A percentile compares a stretch with the other conserved stretches of the same genome.
Conservation (phyloP, 2,329 filamentous ascomycete species). For the Colletotrichum lini region DNA sequence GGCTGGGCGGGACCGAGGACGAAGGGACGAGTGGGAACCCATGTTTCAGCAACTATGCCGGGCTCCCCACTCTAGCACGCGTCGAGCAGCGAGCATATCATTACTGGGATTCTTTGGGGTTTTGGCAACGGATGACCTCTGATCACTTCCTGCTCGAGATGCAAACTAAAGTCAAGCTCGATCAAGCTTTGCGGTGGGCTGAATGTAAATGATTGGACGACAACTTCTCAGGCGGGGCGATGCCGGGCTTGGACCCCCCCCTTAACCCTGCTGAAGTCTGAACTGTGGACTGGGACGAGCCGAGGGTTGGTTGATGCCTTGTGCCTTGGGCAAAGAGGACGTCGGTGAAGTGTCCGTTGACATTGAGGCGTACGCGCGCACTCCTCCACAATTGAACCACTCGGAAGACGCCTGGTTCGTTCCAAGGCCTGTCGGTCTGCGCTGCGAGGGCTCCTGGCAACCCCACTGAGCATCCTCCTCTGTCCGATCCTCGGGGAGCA, state of each 20-base stretch:
- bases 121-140: constrained; percentile 18
- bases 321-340: constrained; percentile 9
- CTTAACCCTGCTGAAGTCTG: constrained; percentile 18
- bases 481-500: constrained; percentile 18
- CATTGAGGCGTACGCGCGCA: neutral
- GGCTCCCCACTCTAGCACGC: constrained; percentile 35
- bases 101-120: constrained; percentile 7
- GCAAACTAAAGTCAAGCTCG: constrained; percentile 37
- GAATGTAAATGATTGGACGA: constrained; percentile 33
- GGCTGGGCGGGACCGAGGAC: constrained; percentile 18
- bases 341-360: constrained; percentile 15
- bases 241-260: neutral
- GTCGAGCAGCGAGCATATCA: constrained; percentile 26
- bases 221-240: neutral
- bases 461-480: neutral
- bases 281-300: constrained; percentile 17
- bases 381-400: constrained; percentile 4
- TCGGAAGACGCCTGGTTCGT: constrained; percentile 17
- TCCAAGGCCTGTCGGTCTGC: constrained; percentile 9
- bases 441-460: neutral
- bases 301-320: neutral
- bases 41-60: constrained; percentile 39
- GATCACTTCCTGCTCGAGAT: constrained; percentile 38
- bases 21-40: constrained; percentile 30
- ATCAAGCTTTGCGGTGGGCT: constrained; percentile 39